Percentiles rank a stretch among this genome's conserved stretches.
Conservation (phyloP, 192 early-diverging fungal genomes). For the Podila minutissima region DNA sequence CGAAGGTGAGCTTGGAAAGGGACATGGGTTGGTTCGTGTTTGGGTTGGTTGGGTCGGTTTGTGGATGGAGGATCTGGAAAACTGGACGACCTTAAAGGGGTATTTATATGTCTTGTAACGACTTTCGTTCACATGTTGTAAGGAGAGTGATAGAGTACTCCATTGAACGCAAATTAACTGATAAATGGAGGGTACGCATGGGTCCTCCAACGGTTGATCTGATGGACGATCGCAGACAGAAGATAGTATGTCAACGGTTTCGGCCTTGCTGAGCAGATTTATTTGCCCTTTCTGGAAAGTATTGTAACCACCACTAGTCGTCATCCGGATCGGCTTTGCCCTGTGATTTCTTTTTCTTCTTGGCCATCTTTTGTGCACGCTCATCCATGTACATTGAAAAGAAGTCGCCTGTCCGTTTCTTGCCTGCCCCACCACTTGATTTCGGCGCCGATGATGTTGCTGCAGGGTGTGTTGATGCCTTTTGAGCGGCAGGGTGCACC, state of each 20-base stretch:
- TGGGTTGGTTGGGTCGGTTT: too few relatives aligned
- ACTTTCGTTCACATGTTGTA: too few relatives aligned
- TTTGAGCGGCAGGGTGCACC: conserved; percentile 31
- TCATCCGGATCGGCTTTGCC: conserved; percentile 31
- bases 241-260: neutral
- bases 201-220: too few relatives aligned
- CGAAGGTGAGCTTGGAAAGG: neutral
- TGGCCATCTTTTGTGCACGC: conserved; percentile 57
- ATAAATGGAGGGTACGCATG: too few relatives aligned
- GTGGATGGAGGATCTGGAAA: too few relatives aligned
- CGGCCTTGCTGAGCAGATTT: neutral
- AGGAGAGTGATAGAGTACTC: too few relatives aligned
- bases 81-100: too few relatives aligned
- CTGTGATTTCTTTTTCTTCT: conserved; percentile 53
- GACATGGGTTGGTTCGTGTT: neutral
- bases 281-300: too few relatives aligned
- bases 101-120: too few relatives aligned
- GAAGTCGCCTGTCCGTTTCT: conserved; percentile 54
- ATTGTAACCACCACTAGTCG: conserved; percentile 1
- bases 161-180: too few relatives aligned
- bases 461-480: neutral
- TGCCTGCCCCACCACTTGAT: neutral
- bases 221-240: neutral
- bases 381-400: conserved; percentile 61
- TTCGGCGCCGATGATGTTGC: neutral